Percentiles rank a stretch among this genome's conserved stretches.
Evolutionary conservation across 106 monocot species (phyloP).

Genomic region (Apostasia shenzhenica): DNA sequence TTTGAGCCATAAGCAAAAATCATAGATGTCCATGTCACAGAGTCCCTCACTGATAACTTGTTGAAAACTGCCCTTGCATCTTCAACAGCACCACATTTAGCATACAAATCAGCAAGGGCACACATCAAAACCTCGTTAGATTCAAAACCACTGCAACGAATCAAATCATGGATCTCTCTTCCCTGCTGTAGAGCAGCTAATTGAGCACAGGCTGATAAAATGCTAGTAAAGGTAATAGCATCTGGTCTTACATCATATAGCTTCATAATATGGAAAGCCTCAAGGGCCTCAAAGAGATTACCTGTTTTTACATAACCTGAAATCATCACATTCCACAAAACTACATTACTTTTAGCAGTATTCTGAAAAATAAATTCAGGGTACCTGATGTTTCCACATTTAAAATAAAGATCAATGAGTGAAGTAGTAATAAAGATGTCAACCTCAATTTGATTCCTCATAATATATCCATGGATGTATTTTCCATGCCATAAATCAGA

Average conservation of each 20-base stretch:
- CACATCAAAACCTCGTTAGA: slow-evolving; percentile 59
- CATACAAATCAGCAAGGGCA: slow-evolving; percentile 72
- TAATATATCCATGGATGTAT: slow-evolving; percentile 47
- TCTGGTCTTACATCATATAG: slow-evolving; percentile 27
- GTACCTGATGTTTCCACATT: slow-evolving; percentile 32
- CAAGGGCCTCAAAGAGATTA: slow-evolving; percentile 33
- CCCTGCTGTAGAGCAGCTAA: slow-evolving; percentile 63
- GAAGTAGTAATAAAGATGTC: slow-evolving; percentile 50
- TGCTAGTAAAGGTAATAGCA: slow-evolving; percentile 45
- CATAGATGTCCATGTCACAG: slow-evolving; percentile 72
- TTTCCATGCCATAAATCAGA: slow-evolving; percentile 37
- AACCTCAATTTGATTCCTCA: slow-evolving; percentile 33
- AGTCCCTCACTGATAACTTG: slow-evolving; percentile 32
- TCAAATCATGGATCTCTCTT: slow-evolving; percentile 45
- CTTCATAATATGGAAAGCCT: slow-evolving; percentile 35
- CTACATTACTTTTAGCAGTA: slow-evolving; percentile 27
- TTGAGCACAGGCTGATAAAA: slow-evolving; percentile 59
- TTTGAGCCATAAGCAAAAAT: slow-evolving; percentile 68
- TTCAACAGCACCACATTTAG: slow-evolving; percentile 65
- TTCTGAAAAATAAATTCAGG: slow-evolving; percentile 33
- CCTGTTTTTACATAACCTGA: slow-evolving; percentile 49
- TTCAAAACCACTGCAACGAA: slow-evolving; percentile 20
- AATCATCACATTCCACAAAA: slow-evolving; percentile 80
- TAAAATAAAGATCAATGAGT: slow-evolving; percentile 64
- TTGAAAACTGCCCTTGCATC: slow-evolving; percentile 57